These are phyloP conservation scores for Sporothrix schenckii DNA, from an alignment of 2,329 filamentous ascomycete species.

Conservation along the genomic window DNA sequence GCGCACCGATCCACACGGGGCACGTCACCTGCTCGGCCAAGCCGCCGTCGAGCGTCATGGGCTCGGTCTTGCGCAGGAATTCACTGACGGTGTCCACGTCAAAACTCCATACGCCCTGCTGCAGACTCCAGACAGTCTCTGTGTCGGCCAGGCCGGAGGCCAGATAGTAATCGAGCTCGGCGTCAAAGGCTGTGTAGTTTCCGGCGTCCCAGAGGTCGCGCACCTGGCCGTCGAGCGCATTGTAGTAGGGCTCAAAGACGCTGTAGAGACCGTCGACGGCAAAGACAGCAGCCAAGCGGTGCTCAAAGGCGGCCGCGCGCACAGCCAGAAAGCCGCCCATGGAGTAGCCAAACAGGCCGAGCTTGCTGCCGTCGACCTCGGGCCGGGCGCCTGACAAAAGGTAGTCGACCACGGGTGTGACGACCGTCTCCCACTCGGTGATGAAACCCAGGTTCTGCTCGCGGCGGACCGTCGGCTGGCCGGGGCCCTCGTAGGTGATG, in stretches of 20 bases:
- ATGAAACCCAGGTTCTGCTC: constrained; percentile 50
- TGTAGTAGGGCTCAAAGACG: constrained; percentile 35
- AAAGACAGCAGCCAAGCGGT: constrained; percentile 46
- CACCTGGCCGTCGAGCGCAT: background rate
- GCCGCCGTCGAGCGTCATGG: constrained; percentile 29
- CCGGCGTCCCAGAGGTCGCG: background rate
- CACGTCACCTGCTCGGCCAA: constrained; percentile 26
- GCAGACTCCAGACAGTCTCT: constrained; percentile 41
- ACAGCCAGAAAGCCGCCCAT: constrained; percentile 48
- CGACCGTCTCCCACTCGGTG: constrained; percentile 48
- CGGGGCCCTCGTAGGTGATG: constrained; percentile 53
- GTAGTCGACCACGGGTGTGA: constrained; percentile 49
- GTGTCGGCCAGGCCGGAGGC: constrained; percentile 12
- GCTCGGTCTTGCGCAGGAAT: constrained; percentile 25
- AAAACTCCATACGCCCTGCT: constrained; percentile 45
- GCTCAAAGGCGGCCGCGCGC: constrained; percentile 51
- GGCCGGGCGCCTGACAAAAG: constrained; percentile 34
- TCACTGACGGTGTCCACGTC: constrained; percentile 34
- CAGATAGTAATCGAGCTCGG: constrained; percentile 14
- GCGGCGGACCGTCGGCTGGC: constrained; percentile 48
- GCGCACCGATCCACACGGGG: constrained; percentile 31
- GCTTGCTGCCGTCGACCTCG: constrained; percentile 42
- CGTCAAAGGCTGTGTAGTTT: constrained; percentile 25
- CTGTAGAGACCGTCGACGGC: constrained; percentile 47
- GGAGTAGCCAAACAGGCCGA: constrained; percentile 48